phyloP scores from a whole-genome alignment of 2,329 filamentous ascomycete species.

The Stylonectria norvegica region DNA sequence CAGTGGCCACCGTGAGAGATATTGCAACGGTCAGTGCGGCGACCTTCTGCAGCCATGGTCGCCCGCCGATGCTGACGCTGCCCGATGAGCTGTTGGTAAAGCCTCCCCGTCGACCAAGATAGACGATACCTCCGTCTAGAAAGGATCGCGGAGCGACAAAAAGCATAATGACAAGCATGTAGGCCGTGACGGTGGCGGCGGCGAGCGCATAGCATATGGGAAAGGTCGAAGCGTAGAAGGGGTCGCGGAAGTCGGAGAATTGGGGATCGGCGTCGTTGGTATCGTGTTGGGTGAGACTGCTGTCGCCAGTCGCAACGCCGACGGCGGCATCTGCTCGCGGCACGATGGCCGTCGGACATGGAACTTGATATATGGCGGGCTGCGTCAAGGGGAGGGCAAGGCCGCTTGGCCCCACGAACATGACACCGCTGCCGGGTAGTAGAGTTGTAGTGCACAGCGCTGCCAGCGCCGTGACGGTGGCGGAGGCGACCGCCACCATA shows the following conservation, averaged over 20 bases:
- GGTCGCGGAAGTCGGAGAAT: slow-evolving; percentile 69
- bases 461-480: slow-evolving; percentile 29
- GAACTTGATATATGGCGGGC: slow-evolving; percentile 52
- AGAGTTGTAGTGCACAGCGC: slow-evolving; percentile 40
- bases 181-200: slow-evolving; percentile 84
- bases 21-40: slow-evolving; percentile 71
- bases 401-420: slow-evolving; percentile 50
- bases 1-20: slow-evolving; percentile 89
- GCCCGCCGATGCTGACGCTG: slow-evolving; percentile 80
- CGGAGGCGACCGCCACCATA: slow-evolving; percentile 22
- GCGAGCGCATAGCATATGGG: slow-evolving; percentile 92
- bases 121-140: slow-evolving; percentile 78
- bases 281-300: slow-evolving; percentile 29
- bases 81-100: slow-evolving; percentile 80
- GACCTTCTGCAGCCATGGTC: slow-evolving; percentile 89
- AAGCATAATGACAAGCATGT: slow-evolving; percentile 89
- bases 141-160: slow-evolving; percentile 94
- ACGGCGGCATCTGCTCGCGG: slow-evolving; percentile 26
- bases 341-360: slow-evolving; percentile 28
- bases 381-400: slow-evolving; percentile 55
- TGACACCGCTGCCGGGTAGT: slow-evolving; percentile 43
- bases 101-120: slow-evolving; percentile 75
- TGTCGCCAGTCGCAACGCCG: slow-evolving; percentile 39
- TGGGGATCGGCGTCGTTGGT: slow-evolving; percentile 32
- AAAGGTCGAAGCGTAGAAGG: slow-evolving; percentile 91